These are phyloP conservation scores for Monosporozyma siamensis DNA, from an alignment of 805 yeast species.

Conservation along the genomic window DNA sequence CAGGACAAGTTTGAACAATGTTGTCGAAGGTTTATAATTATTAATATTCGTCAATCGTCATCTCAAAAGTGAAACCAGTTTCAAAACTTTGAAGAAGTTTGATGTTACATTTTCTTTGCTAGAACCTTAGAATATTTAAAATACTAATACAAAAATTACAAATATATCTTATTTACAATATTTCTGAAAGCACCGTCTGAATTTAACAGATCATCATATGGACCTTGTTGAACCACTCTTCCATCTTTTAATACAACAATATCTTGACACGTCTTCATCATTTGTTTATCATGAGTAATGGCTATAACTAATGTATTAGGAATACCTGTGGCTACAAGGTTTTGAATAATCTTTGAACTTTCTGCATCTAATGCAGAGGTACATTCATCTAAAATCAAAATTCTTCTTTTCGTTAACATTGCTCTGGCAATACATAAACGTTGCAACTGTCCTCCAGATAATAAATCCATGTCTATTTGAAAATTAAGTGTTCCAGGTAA, in stretches of 20 bases:
- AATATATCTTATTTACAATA: neutral
- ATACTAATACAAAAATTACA: neutral
- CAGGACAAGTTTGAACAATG: too few species aligned
- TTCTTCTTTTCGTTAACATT: conserved; percentile 53
- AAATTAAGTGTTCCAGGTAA: conserved; percentile 56
- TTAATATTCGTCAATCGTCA: too few species aligned
- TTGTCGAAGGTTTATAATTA: too few species aligned
- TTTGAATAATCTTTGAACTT: conserved; percentile 42
- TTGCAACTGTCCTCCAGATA: conserved; percentile 91
- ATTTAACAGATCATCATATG: conserved; percentile 20
- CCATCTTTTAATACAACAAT: conserved; percentile 45
- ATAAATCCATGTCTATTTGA: conserved; percentile 38
- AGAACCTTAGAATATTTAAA: too few species aligned
- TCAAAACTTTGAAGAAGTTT: too few species aligned
- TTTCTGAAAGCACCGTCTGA: conserved; percentile 3
- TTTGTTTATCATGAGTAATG: conserved; percentile 64
- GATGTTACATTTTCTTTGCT: too few species aligned
- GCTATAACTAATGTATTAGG: conserved; percentile 44
- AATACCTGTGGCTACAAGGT: conserved; percentile 35
- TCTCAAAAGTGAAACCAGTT: too few species aligned
- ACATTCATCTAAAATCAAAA: conserved; percentile 72
- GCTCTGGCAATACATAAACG: conserved; percentile 80
- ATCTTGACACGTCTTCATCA: conserved; percentile 52
- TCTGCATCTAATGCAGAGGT: conserved; percentile 77
- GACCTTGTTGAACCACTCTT: conserved; percentile 37